Base-by-base conservation (phyloP, 2,329 filamentous ascomycete genomes). In the Cladosporium sp. region DNA sequence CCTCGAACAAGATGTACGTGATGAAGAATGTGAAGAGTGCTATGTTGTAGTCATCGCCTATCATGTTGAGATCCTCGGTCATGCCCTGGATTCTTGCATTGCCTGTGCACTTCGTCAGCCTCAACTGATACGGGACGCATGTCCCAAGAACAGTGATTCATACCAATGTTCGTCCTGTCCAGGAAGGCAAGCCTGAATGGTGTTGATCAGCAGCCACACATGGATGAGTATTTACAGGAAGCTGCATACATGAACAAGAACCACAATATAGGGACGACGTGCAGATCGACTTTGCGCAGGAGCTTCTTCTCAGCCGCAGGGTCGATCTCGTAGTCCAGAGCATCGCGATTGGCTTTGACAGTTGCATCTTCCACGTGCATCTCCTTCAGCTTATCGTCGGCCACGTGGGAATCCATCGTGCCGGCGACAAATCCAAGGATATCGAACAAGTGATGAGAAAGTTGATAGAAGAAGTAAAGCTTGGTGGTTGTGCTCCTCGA, bases 241-340 rank as follows among this genome's bases (percentile, higher is more conserved):
- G 22, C 24, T 20, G 22, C 52, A 5, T 28, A 55, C 13, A 78
- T 65, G 59, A 75, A 79, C 1, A 82, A 65, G 4, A 78, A 56
- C 56, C 72, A 76, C 9, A 82, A 66, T 15, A 78, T 57, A 17
- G 54, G 54, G 12, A 57, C 66, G 24, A 82, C 37, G 13, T 75
- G 71, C 13, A 78, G 58, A 60, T 81, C 79, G 50, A 74, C 72
- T 67, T 81, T 82, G 45, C 75, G 67, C 7, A 81, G 62, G 13
- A 80, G 65, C 57, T 73, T 75, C 64, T 74, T 77, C 60, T 81
- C 78, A 10, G 9, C 58, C 15, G 42, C 62, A 15, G 62, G 58
- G 42, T 66, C 62, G 56, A 65, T 62, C 25, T 65, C 63, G 37
- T 55, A 65, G 12, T 60, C 42, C 35, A 57, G 53, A 22, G 54